Base-by-base conservation (phyloP, 78 protist species). In the Dictyostelium brefeldianum region DNA sequence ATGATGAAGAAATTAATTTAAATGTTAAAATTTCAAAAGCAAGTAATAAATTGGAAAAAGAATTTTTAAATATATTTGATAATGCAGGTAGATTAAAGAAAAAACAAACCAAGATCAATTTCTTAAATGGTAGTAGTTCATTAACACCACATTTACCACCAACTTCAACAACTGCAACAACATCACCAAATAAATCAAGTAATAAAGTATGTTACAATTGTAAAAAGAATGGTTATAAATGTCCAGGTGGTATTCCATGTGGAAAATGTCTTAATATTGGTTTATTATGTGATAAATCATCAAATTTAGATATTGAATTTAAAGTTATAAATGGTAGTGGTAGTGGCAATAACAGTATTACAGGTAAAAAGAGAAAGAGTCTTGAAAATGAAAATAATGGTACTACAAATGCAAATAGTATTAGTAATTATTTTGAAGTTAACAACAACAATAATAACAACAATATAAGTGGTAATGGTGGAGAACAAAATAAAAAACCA, bases 391-490 rank as follows among this genome's bases (percentile, higher is more conserved):
- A 59, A 22, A 59, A 59, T 59, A 5, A 18, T 59, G 29, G 69
- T 59, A 25, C 20, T 59, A 5, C 9, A 18, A 18, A 17, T 56
- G 3, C 12, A 15, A 53, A 53, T 53, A 53, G 18, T 53, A 53
- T 15, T 53, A 53, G 18, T 53, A 53, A 53, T 53, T 36, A 36
- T 36, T 36, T 36, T 36, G 43, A 36, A 36, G 43, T 36, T 17
- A 47, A 73, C 47, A 73, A 36, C 9, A 73, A 73, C 8, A 47
- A 73, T n/a, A 73, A 73, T 73, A 73, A 73, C 47, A 47, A 69
- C 36, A 69, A 31, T 20, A 47, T 22, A 22, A n/a, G 48, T 48
- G 22, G 22, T 48, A 18, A 74, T 74, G 22, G n/a, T 74, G 48
- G 17, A 36, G 17, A 25, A 3, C 5, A 27, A n/a, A 11, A 29